phyloP scores from a whole-genome alignment of 2,329 filamentous ascomycete species.

The Paraphaeosphaeria sporulosa region DNA sequence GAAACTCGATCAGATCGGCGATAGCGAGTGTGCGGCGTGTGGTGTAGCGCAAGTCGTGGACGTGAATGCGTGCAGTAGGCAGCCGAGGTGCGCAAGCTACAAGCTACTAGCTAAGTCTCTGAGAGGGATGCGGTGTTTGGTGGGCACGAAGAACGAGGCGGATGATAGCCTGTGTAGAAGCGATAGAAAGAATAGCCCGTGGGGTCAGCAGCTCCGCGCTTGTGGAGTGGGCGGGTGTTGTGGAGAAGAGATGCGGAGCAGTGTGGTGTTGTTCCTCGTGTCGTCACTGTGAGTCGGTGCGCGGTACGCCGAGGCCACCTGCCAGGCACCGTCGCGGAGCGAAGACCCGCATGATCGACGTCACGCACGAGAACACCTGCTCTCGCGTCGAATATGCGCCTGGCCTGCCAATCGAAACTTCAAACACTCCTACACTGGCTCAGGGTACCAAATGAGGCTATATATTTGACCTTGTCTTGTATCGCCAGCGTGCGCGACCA shows the following conservation, averaged over 20 bases:
- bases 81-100: slow-evolving; percentile 2
- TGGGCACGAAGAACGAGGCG: neutral
- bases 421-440: too few relatives aligned
- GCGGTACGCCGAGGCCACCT: neutral
- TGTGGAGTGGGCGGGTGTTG: neutral
- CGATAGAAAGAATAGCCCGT: neutral
- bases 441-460: too few relatives aligned
- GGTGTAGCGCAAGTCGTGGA: neutral
- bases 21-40: neutral
- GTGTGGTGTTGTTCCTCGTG: slow-evolving; percentile 11
- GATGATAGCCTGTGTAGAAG: neutral
- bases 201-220: neutral
- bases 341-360: slow-evolving; percentile 17
- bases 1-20: neutral
- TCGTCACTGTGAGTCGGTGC: slow-evolving; percentile 14
- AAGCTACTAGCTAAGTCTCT: neutral
- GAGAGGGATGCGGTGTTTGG: neutral
- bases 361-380: slow-evolving; percentile 11
- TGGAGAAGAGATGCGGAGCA: slow-evolving; percentile 5
- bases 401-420: too few relatives aligned
- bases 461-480: too few relatives aligned
- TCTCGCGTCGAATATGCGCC: too few relatives aligned
- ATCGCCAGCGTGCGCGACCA: too few relatives aligned
- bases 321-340: slow-evolving; percentile 7
- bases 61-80: neutral